Evolutionary conservation across 805 yeast genomes (phyloP), one percentile per base, ranked within the genome.

Genomic region (Lachancea cidri): DNA sequence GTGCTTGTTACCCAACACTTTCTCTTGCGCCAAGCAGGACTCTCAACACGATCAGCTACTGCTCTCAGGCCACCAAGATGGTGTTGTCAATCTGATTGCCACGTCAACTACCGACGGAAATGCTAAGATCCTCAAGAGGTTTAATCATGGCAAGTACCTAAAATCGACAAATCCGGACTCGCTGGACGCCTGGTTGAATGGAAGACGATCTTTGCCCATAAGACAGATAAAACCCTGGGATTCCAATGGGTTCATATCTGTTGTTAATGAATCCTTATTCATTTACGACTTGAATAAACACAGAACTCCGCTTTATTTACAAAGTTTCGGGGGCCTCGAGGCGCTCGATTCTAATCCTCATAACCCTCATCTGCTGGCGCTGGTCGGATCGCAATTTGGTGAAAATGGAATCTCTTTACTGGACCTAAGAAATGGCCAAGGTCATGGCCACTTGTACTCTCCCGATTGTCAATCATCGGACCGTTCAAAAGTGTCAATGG

Each of bases 71-170:
- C 93, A 87, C 57, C 74, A 72, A 38, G 76, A 77, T 44, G 96
- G 96, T 2, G 65, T 74, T 41, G 86, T 80, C 0, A 86, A 89
- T 60, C 59, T 88, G 44, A 76, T 86, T 3, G 67, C 82, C 14
- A 70, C 87, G 6, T 64, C 76, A 1, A 57, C 64, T 18, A 55
- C 67, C 6, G 66, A 64, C 4, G 71, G 71, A 17, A 67, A 73
- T 41, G 96, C 96, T 0, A 86, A 80, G 57, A 82, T 88, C 16
- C 65, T 83, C 46, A 83, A 79, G 57, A 68, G 94, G 29, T 88
- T 81, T 66, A 86, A 86, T 60, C 96, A 88, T 64, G 67, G 73
- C 38, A 81, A 80, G 50, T 88, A 81, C 55, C 59, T 85, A 41
- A 60, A 57, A 22, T 57, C 44, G 3, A 42, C 42, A 16, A 38